A percentile compares a stretch with the other conserved stretches of the same genome.
These are phyloP conservation scores for Besnoitia besnoiti DNA, from an alignment of 169 alveolate genomes.

Conservation along the genomic window DNA sequence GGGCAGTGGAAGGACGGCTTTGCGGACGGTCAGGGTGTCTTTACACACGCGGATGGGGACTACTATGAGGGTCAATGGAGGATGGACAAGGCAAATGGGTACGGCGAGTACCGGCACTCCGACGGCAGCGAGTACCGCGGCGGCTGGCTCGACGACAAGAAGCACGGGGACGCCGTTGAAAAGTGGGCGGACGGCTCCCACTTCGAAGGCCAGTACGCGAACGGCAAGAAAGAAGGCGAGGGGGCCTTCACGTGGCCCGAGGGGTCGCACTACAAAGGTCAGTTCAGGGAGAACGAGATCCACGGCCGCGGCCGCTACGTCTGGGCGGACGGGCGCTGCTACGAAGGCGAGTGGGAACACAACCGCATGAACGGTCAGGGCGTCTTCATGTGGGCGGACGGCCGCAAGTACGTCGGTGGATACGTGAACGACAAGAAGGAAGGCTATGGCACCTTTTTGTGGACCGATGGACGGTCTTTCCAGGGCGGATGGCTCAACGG, in stretches of 20 bases:
- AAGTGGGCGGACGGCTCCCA: constrained; percentile 91
- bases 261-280: constrained; percentile 86
- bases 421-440: constrained; percentile 83
- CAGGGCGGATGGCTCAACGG: constrained; percentile 76
- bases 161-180: constrained; percentile 90
- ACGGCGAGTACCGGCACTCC: constrained; percentile 85
- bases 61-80: constrained; percentile 87
- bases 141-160: constrained; percentile 88
- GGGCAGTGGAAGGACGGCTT: constrained; percentile 82
- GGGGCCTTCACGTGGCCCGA: constrained; percentile 90
- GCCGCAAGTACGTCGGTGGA: constrained; percentile 83
- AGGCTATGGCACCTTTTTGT: constrained; percentile 83
- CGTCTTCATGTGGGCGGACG: constrained; percentile 82
- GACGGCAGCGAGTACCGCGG: constrained; percentile 91
- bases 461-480: constrained; percentile 67
- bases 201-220: constrained; percentile 85
- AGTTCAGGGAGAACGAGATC: constrained; percentile 80
- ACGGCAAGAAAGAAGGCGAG: constrained; percentile 87
- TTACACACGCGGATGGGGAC: constrained; percentile 87
- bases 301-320: constrained; percentile 86
- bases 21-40: constrained; percentile 89
- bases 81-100: constrained; percentile 89
- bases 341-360: constrained; percentile 87
- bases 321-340: constrained; percentile 91
- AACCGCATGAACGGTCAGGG: constrained; percentile 90